Evolutionary conservation across 208 protist species (phyloP), one percentile per base, ranked within the genome.

Genomic region (Leishmania major): DNA sequence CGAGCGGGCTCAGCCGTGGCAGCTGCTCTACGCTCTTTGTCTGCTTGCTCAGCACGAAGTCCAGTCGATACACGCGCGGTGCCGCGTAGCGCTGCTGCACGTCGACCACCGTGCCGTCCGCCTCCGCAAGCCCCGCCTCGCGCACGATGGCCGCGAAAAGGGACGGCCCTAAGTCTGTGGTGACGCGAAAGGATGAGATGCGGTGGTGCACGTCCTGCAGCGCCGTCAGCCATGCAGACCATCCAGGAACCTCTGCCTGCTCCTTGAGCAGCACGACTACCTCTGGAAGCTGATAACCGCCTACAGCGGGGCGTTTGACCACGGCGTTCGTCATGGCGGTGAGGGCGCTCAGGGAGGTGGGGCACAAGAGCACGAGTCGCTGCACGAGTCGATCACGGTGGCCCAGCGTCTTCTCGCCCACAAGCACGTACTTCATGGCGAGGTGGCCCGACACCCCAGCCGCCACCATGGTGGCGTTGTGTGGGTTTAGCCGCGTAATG

Each of bases 21-120:
- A 90, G 78, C 86, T 97, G 94, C 81, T 92, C 90, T 37, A 94
- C 88, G 17, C 80, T 83, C 81, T 97, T 97, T 10, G 91, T 96
- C 75, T 87, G 85, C 47, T 89, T 91, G 72, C 88, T 94, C 8
- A 96, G 83, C 28, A 95, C 84, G 86, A 97, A 96, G 83, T 94
- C 92, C 55, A 97, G 90, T 43, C 91, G 89, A 84, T 92, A 97
- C 35, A 96, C 88, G 8, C 88, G 89, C 28, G 91, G 91, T 5
- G 53, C 76, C 28, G 78, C 75, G 74, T 89, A 91, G 43, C 90
- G 94, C 37, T 81, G 83, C 47, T 85, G 75, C 25, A 82, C 60
- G 53, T 94, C 90, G 17, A 92, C 85, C 11, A 67, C 74, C 17
- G 91, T 90, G 75, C 91, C 92, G 74, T 96, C 92, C 17, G 91